Evolutionary conservation across 2,329 filamentous ascomycete genomes (phyloP).

Genomic region (Fusarium coffeatum): DNA sequence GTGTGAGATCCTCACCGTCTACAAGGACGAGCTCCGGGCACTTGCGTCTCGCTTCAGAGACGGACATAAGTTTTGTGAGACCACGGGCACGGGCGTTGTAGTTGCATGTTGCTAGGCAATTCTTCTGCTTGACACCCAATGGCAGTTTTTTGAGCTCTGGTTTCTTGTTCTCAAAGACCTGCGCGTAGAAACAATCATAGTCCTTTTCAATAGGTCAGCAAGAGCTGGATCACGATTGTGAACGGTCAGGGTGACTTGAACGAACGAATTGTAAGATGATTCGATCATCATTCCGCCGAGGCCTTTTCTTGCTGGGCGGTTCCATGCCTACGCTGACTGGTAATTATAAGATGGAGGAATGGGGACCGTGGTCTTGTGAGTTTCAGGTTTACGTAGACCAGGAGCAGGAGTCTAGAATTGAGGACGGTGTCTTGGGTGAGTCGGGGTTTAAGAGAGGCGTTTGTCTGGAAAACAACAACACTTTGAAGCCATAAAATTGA

Average conservation of each 20-base stretch:
- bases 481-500: neutral
- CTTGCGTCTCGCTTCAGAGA: slow-evolving; percentile 80
- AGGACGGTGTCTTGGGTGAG: neutral
- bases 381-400: slow-evolving; percentile 25
- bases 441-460: neutral
- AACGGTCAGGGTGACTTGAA: slow-evolving; percentile 17
- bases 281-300: slow-evolving; percentile 69
- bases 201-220: slow-evolving; percentile 59
- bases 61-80: slow-evolving; percentile 84
- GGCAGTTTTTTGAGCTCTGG: slow-evolving; percentile 78
- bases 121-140: slow-evolving; percentile 90
- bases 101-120: slow-evolving; percentile 93
- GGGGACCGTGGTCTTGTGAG: slow-evolving; percentile 10
- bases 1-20: slow-evolving; percentile 85
- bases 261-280: slow-evolving; percentile 86
- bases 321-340: slow-evolving; percentile 45
- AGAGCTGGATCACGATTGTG: slow-evolving; percentile 13
- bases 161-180: slow-evolving; percentile 85
- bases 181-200: slow-evolving; percentile 95
- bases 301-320: slow-evolving; percentile 47
- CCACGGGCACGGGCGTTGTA: slow-evolving; percentile 84
- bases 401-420: neutral
- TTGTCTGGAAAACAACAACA: neutral
- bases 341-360: slow-evolving; percentile 3
- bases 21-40: slow-evolving; percentile 89